Base-by-base conservation (phyloP, 768 basidiomycete genomes). In the Candolleomyces efflorescens region DNA sequence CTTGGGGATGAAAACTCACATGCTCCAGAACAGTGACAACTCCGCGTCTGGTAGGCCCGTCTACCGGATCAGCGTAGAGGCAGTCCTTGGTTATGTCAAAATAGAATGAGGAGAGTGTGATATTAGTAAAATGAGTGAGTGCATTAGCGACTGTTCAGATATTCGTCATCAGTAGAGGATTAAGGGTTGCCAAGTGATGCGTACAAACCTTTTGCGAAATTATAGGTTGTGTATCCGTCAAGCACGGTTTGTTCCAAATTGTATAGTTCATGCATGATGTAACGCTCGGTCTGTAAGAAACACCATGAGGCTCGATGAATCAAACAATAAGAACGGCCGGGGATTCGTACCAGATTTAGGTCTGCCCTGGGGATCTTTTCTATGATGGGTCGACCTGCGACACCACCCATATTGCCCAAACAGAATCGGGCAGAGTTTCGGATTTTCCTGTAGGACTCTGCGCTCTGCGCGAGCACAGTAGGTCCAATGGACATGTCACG, bases 71-170 rank as follows among this genome's bases (percentile, higher is more conserved):
- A 36, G 92, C 90, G 66, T 99, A 98, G 10, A 99, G 73, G 46
- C 81, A 80, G 69, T 98, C 96, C 69, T 97, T 97, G 36, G 85
- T 90, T 50, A 91, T 85, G 65, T 95, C 94, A 61, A 98, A 92
- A 71, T 98, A 98, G 32, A 96, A 73, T 0, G 93, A 87, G 0
- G 96, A 98, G 20, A 98, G 78, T 0, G 89, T 91, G 58, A 85
- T 79, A 64, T 92, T 93, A 26, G 86, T 82, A 62, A 97, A 98
- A 61, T 87, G 83, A 39, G 80, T 82, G 12, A 96, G 69, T 9
- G 89, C 75, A 54, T 77, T 84, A 63, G 90, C 79, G 38, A 92
- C 93, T 96, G 60, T 39, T 60, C 36, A 38, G 15, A 18, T 36
- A 41, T 32, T 22, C 38, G 32, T 37, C 32, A 57, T 27, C 41